A percentile compares a stretch with the other conserved stretches of the same genome.
phyloP scores from a whole-genome alignment of 306 rosid genomes.

The Echinosophora koreensis region DNA sequence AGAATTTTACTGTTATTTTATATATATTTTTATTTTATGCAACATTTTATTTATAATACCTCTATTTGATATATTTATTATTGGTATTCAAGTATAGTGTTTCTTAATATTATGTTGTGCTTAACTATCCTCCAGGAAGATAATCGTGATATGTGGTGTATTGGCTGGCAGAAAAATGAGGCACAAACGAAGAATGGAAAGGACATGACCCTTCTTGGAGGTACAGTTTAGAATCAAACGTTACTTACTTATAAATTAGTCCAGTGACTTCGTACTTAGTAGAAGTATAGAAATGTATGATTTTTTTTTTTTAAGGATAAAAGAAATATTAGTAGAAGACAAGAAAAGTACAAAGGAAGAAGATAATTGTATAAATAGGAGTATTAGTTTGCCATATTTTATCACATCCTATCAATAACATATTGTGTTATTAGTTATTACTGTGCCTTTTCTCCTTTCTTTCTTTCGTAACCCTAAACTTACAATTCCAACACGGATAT shows the following conservation, averaged over 20 bases:
- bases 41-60: neutral
- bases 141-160: slow-evolving; percentile 53
- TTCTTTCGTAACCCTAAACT: neutral
- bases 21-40: slow-evolving; percentile 13
- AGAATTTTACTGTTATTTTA: slow-evolving; percentile 6
- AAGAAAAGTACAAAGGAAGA: neutral
- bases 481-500: neutral
- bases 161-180: slow-evolving; percentile 73
- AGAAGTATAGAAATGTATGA: slow-evolving; percentile 31
- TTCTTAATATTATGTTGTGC: slow-evolving; percentile 37
- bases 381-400: neutral
- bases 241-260: slow-evolving; percentile 27
- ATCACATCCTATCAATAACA: slow-evolving; percentile 14
- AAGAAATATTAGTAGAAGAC: neutral
- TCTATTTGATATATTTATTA: slow-evolving; percentile 15
- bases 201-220: slow-evolving; percentile 83
- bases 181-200: slow-evolving; percentile 63
- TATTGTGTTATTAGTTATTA: slow-evolving; percentile 5
- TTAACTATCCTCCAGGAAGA: slow-evolving; percentile 49
- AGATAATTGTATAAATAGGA: neutral
- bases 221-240: slow-evolving; percentile 49
- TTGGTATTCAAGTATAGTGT: slow-evolving; percentile 4
- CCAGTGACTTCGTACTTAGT: slow-evolving; percentile 8
- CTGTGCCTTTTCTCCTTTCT: neutral
- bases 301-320: neutral